phyloP scores from a whole-genome alignment of 2,329 filamentous ascomycete species.

The Fusarium pseudonygamai region DNA sequence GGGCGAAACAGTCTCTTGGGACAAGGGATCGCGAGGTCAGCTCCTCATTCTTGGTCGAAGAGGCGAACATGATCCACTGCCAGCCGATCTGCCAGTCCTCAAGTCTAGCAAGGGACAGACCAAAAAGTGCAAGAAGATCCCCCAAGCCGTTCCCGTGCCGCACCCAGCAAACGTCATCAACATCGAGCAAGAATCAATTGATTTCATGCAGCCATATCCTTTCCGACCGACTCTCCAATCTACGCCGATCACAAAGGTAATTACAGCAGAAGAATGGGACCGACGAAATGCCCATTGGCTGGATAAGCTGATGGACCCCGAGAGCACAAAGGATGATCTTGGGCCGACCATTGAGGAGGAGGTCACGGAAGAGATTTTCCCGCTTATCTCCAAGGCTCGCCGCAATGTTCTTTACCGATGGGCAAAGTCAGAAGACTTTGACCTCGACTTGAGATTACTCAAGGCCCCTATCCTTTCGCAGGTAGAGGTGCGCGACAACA shows the following conservation, averaged over 20 bases:
- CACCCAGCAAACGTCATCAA: rapidly evolving
- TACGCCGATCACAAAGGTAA: rapidly evolving
- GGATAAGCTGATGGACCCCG: background rate
- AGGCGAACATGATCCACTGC: rapidly evolving
- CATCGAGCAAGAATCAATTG: rapidly evolving
- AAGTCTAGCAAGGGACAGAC: background rate
- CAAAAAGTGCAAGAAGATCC: no score
- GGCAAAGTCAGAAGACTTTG: background rate
- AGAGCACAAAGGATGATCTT: background rate
- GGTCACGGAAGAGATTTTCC: background rate
- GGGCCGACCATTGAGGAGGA: background rate
- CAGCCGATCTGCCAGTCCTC: background rate
- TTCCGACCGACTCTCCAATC: background rate
- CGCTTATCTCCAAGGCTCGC: background rate
- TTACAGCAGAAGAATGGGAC: background rate
- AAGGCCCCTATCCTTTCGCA: rapidly evolving
- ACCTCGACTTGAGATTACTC: rapidly evolving
- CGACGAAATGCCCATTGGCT: background rate
- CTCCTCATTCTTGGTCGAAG: background rate
- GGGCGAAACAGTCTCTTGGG: background rate
- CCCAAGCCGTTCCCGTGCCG: rapidly evolving
- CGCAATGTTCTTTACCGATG: background rate
- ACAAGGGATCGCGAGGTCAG: background rate
- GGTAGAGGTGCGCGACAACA: rapidly evolving
- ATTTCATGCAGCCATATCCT: background rate